Conservation (phyloP, 495 filamentous ascomycete species). For the Penicillium nucicola region DNA sequence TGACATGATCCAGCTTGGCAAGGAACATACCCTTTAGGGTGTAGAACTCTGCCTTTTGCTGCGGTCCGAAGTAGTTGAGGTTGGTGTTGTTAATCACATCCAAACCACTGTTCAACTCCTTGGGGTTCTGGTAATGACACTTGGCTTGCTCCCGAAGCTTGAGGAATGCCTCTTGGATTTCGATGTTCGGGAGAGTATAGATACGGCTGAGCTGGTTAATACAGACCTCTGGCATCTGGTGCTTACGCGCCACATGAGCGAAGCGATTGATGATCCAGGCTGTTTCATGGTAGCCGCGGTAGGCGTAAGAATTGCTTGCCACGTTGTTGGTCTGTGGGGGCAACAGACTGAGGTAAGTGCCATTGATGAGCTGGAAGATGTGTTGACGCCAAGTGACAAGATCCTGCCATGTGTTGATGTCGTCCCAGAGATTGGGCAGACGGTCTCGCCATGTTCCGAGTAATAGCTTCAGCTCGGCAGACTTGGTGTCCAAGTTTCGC, state of each 20-base stretch:
- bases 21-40: slow-evolving; percentile 99
- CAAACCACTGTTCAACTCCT: slow-evolving; percentile 84
- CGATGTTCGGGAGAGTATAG: slow-evolving; percentile 97
- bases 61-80: slow-evolving; percentile 91
- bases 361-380: slow-evolving; percentile 96
- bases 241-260: slow-evolving; percentile 95
- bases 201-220: slow-evolving; percentile 95
- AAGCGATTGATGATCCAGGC: slow-evolving; percentile 99
- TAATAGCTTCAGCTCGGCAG: slow-evolving; percentile 90
- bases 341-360: slow-evolving; percentile 81
- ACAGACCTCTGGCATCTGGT: slow-evolving; percentile 94
- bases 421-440: slow-evolving; percentile 96
- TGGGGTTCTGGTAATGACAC: slow-evolving; percentile 94
- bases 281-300: slow-evolving; percentile 96
- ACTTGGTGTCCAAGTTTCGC: slow-evolving; percentile 86
- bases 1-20: slow-evolving; percentile 82
- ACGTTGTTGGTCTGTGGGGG: slow-evolving; percentile 77
- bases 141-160: slow-evolving; percentile 97
- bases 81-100: slow-evolving; percentile 99
- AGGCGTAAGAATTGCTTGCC: slow-evolving; percentile 85
- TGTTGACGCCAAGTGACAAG: slow-evolving; percentile 98
- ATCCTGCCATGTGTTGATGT: slow-evolving; percentile 99
- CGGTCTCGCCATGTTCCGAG: slow-evolving; percentile 94
- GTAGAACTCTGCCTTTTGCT: slow-evolving; percentile 98
- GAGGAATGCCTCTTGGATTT: slow-evolving; percentile 98